Percentiles rank a stretch among this genome's conserved stretches.
Conservation (phyloP, 108 stramenopile species). For the Nitzschia putrida region DNA sequence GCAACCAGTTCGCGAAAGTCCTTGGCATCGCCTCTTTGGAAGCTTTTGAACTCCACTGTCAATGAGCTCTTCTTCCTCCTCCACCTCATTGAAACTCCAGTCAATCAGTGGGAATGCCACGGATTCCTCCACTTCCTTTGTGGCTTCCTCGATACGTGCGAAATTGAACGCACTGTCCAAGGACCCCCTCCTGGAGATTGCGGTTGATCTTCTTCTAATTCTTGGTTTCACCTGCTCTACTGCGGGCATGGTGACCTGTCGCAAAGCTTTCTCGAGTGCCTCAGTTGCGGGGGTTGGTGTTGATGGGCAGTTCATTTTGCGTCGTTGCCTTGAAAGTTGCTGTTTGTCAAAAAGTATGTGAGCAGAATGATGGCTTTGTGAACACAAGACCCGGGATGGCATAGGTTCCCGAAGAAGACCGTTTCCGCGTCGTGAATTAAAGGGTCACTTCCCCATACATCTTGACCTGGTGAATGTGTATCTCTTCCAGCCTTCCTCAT, state of each 20-base stretch:
- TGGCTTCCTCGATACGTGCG: conserved; percentile 22
- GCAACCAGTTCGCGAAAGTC: conserved; percentile 25
- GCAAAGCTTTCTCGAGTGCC: conserved; percentile 11
- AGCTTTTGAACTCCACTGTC: not conserved
- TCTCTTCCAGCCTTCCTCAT: no score
- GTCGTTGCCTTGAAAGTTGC: no score
- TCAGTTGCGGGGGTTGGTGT: conserved; percentile 9
- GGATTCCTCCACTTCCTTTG: conserved; percentile 37
- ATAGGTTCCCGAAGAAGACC: no score
- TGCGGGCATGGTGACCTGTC: not conserved
- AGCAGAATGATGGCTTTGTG: no score
- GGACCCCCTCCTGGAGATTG: not conserved
- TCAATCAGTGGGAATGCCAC: conserved; percentile 38
- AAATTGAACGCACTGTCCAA: conserved; percentile 18
- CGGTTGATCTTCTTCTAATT: conserved; percentile 1
- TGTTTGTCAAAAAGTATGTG: no score
- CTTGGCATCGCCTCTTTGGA: conserved; percentile 26
- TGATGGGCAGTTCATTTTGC: not conserved
- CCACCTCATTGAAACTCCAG: conserved; percentile 34
- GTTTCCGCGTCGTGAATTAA: no score
- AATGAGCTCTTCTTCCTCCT: conserved; percentile 15
- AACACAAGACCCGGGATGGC: no score
- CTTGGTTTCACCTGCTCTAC: not conserved
- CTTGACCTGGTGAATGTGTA: no score
- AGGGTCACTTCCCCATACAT: no score